These are phyloP conservation scores for Xylariomycetidae sp. DNA, from an alignment of 2,329 filamentous ascomycete genomes.

Conservation along the genomic window DNA sequence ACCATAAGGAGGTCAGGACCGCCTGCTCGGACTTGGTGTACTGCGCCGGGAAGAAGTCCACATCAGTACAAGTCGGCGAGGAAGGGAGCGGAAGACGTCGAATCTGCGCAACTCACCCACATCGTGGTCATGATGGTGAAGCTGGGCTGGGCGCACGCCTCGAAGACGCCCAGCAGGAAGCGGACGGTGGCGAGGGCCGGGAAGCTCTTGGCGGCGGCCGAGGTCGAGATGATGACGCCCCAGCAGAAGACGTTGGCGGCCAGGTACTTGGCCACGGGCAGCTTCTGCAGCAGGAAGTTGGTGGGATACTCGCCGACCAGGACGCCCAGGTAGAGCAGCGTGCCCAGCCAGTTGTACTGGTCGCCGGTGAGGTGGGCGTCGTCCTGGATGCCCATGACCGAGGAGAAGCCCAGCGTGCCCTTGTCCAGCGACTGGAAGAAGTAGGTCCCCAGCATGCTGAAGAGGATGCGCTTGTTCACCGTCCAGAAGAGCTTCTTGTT, in stretches of 20 bases:
- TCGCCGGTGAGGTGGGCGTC: slow-evolving; percentile 30
- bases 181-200: slow-evolving; percentile 28
- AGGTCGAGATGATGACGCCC: slow-evolving; percentile 32
- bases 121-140: slow-evolving; percentile 38
- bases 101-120: too few species aligned
- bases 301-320: slow-evolving; percentile 35
- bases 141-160: slow-evolving; percentile 38
- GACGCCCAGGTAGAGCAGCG: slow-evolving; percentile 36
- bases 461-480: slow-evolving; percentile 42
- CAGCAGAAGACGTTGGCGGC: slow-evolving; percentile 35
- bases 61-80: neutral
- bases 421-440: slow-evolving; percentile 33
- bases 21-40: slow-evolving; percentile 35
- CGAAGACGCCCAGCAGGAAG: slow-evolving; percentile 38
- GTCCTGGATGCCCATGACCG: slow-evolving; percentile 20
- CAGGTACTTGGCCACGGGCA: slow-evolving; percentile 33
- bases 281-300: slow-evolving; percentile 31
- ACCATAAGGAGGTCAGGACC: slow-evolving; percentile 17
- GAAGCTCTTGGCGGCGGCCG: slow-evolving; percentile 30
- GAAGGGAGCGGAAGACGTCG: neutral
- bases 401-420: slow-evolving; percentile 21
- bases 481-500: slow-evolving; percentile 43
- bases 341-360: slow-evolving; percentile 30
- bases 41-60: slow-evolving; percentile 4
- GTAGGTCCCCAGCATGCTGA: slow-evolving; percentile 46